Evolutionary conservation across 495 filamentous ascomycete species (phyloP).

Genomic region (Letharia lupina): DNA sequence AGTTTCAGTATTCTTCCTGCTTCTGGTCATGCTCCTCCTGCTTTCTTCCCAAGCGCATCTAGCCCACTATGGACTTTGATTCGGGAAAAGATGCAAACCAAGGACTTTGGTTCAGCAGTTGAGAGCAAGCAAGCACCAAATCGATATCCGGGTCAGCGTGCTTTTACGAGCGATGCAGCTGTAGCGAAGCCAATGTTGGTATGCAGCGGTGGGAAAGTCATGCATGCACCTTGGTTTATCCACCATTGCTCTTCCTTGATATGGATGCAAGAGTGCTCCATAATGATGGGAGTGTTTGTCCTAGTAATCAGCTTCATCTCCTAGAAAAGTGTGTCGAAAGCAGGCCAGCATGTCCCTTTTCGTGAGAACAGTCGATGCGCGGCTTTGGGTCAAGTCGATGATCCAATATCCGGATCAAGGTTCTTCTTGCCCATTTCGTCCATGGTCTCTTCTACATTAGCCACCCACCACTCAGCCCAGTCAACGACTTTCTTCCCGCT

Average conservation of each 20-base stretch:
- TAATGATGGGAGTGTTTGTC: background rate
- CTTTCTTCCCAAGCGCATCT: background rate
- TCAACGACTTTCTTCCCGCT: conserved; percentile 56
- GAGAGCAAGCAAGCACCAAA: background rate
- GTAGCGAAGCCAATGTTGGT: background rate
- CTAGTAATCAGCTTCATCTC: background rate
- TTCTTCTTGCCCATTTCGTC: background rate
- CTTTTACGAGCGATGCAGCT: background rate
- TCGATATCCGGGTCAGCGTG: background rate
- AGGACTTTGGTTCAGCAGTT: background rate
- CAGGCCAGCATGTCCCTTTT: background rate
- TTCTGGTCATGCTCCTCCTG: background rate
- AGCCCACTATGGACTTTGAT: background rate
- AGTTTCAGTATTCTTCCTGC: background rate
- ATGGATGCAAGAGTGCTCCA: background rate
- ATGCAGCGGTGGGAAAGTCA: background rate
- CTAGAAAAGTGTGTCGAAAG: background rate
- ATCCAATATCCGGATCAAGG: background rate
- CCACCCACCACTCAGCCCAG: conserved; percentile 72
- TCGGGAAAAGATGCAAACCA: background rate
- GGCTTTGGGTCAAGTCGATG: background rate
- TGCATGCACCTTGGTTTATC: background rate
- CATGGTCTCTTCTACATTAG: conserved; percentile 13
- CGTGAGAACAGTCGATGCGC: background rate
- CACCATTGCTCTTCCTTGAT: background rate